A percentile compares a stretch with the other conserved stretches of the same genome.
Conservation (phyloP, 140 eudicot genomes). For the Anethum foeniculum region DNA sequence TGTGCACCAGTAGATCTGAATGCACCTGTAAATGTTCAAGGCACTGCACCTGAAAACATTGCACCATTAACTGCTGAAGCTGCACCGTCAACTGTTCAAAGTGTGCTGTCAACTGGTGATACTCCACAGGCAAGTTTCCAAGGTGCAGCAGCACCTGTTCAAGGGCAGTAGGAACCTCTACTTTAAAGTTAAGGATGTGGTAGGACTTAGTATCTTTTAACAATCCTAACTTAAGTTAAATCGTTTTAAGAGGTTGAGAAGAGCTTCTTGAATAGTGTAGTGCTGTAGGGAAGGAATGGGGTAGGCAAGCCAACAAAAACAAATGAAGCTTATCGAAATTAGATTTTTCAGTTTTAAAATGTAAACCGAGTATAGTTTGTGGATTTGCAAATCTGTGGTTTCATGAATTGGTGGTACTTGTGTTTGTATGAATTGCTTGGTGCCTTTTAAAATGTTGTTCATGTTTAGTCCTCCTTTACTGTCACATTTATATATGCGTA, state of each 20-base stretch:
- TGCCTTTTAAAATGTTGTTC: neutral
- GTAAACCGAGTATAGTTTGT: neutral
- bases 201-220: conserved; percentile 5
- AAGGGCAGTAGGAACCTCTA: conserved; percentile 5
- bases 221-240: neutral
- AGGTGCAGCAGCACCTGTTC: conserved; percentile 31
- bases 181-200: neutral
- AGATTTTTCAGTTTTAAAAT: neutral
- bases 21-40: neutral
- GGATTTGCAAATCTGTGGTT: neutral
- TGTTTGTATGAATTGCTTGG: neutral
- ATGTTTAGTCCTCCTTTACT: neutral
- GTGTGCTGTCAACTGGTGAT: conserved; percentile 27
- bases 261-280: neutral
- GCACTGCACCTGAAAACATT: neutral
- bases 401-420: neutral
- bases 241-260: neutral
- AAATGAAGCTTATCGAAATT: neutral
- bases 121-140: neutral
- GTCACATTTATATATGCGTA: neutral
- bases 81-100: conserved; percentile 15
- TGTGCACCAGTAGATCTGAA: neutral
- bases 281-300: neutral
- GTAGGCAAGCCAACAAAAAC: neutral
- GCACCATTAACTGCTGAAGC: conserved; percentile 29